These are phyloP conservation scores for Fusarium beomiforme DNA, from an alignment of 2,329 filamentous ascomycete genomes.

Conservation along the genomic window DNA sequence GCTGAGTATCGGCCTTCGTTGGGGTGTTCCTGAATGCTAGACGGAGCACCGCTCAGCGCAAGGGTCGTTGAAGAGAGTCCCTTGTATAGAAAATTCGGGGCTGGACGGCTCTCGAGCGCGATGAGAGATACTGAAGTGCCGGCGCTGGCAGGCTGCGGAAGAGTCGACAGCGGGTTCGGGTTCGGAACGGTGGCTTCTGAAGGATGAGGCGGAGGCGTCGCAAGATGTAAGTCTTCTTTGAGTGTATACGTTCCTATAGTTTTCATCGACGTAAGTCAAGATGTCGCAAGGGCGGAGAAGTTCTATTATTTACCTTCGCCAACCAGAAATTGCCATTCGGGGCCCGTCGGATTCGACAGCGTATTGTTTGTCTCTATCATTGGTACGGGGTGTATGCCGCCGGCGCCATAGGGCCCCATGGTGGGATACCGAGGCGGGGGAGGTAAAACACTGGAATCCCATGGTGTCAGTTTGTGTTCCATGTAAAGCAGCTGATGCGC, in stretches of 20 bases:
- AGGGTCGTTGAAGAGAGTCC: constrained; percentile 62
- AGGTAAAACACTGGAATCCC: constrained; percentile 75
- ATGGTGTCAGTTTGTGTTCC: constrained; percentile 34
- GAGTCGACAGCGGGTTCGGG: constrained; percentile 90
- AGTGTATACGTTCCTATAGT: constrained; percentile 83
- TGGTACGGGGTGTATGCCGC: constrained; percentile 73
- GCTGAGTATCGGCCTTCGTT: constrained; percentile 69
- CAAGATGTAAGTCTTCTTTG: constrained; percentile 90
- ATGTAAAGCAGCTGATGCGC: constrained; percentile 16
- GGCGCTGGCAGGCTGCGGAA: constrained; percentile 80
- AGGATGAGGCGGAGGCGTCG: constrained; percentile 93
- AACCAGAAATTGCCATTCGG: constrained; percentile 89
- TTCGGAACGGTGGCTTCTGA: constrained; percentile 89
- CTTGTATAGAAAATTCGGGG: constrained; percentile 64
- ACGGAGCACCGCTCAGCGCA: constrained; percentile 54
- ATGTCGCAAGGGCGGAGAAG: background rate
- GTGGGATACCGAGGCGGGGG: constrained; percentile 87
- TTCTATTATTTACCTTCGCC: constrained; percentile 76
- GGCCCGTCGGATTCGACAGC: constrained; percentile 79
- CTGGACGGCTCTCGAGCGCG: constrained; percentile 70
- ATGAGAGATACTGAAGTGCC: constrained; percentile 88
- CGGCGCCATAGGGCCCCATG: constrained; percentile 75
- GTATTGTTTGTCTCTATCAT: constrained; percentile 96
- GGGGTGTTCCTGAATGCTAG: constrained; percentile 70
- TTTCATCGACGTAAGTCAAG: constrained; percentile 29